Percentiles rank a stretch among this genome's conserved stretches.
Conservation (phyloP, 1,139 yeast species). For the Schizosaccharomyces versatilis region DNA sequence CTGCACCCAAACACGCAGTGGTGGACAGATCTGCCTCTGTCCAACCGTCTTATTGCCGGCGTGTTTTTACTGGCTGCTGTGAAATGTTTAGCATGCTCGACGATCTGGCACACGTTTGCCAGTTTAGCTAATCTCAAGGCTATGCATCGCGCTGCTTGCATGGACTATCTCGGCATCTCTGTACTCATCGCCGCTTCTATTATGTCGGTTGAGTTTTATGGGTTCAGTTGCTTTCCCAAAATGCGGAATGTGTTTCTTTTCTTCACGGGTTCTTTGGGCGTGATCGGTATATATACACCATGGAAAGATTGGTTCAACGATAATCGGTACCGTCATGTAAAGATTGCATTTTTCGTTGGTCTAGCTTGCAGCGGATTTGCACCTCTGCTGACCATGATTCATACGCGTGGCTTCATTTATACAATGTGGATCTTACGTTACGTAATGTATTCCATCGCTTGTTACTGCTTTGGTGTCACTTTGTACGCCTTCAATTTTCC, state of each 20-base stretch:
- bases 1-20: conserved; percentile 37
- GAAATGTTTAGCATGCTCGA: conserved; percentile 55
- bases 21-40: conserved; percentile 22
- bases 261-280: conserved; percentile 45
- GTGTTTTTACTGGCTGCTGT: conserved; percentile 50
- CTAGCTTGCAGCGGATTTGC: conserved; percentile 55
- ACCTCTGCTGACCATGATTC: conserved; percentile 37
- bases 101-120: conserved; percentile 80
- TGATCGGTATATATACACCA: conserved; percentile 52
- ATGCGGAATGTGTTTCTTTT: conserved; percentile 30
- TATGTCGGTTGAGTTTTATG: conserved; percentile 61
- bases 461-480: conserved; percentile 65
- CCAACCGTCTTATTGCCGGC: conserved; percentile 36
- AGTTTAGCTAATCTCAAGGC: conserved; percentile 45
- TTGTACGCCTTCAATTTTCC: conserved; percentile 80
- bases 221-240: conserved; percentile 41
- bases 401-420: conserved; percentile 33
- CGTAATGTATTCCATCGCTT: conserved; percentile 38
- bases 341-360: conserved; percentile 66
- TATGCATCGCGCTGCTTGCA: conserved; percentile 65
- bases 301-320: conserved; percentile 81
- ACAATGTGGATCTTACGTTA: conserved; percentile 40
- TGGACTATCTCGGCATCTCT: conserved; percentile 88
- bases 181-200: conserved; percentile 78
- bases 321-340: conserved; percentile 58